Evolutionary conservation across 2,329 filamentous ascomycete genomes (phyloP), one percentile per base, ranked within the genome.

Genomic region (Colletotrichum acutatum): DNA sequence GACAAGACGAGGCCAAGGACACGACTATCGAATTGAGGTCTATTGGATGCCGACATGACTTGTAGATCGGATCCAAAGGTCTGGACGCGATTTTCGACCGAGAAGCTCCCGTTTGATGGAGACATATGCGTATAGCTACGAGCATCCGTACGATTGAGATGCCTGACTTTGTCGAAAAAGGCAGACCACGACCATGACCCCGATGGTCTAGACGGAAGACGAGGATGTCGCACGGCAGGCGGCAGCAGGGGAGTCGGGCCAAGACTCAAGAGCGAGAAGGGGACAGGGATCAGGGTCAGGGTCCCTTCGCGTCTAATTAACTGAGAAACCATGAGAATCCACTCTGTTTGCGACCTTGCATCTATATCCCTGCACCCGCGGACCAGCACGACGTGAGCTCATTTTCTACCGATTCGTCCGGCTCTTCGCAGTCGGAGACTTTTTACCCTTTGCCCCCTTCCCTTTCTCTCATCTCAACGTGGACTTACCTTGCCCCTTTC

Each of bases 371-470:
- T 30, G 34, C 30, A 24, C 19, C 28, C 22, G 26, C 28, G 37
- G 46, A 52, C 37, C 37, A 58, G 58, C 19, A 30, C 63, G 32
- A 61, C 22, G 57, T 56, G 63, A 62, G 68, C 58, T 58, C 65
- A 69, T 42, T 42, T 64, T 69, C 66, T 72, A 60, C 70, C 70
- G 70, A 72, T 72, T 69, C 66, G 70, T 72, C 53, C 70, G 70
- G 70, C 70, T 72, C 37, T 60, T 72, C 37, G 30, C 11, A 53
- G 7, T 52, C 60, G 60, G 60, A 63, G 42, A 63, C 46, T 63
- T 66, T 57, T 34, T 60, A 42, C 37, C 37, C 14, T 63, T 30
- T 49, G 52, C 57, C 57, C 65, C 58, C 58, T 64, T 64, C 42
- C 34, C 30, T 37, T 12, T 54, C 30, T 22, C 22, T 26, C 49